Base-by-base conservation (phyloP, 2,329 filamentous ascomycete genomes). In the Sporothrix protearum region DNA sequence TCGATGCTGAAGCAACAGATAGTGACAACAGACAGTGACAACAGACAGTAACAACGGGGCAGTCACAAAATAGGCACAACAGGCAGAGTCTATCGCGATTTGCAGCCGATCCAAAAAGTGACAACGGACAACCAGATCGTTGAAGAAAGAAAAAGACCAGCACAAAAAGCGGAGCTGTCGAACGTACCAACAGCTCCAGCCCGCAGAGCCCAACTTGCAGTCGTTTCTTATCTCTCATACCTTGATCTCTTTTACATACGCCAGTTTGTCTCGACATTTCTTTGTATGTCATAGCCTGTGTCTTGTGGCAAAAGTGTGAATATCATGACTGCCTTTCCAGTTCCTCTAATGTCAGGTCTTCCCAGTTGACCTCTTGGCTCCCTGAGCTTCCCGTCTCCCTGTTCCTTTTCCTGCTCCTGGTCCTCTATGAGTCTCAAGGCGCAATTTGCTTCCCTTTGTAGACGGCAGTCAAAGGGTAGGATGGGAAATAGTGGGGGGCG, bases 391-490 rank as follows among this genome's bases (percentile, higher is more conserved):
- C n/a, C n/a, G 3, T 25, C n/a, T 9, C 19, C 33, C 10, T 63
- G 22, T 22, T 22, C 22, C 19, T 22, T 19, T 22, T 51, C 7
- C 19, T 22, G n/a, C n/a, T n/a, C n/a, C n/a, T n/a, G n/a, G n/a
- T n/a, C n/a, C 7, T 51, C 10, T 22, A 28, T 25, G 9, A 10
- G 12, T 9, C n/a, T 16, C 61, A 14, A 30, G n/a, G 63, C 63
- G 63, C 63, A 66, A 66, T 49, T 49, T 66, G 42, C 39, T 66
- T 66, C 63, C 59, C 36, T 42, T 64, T 64, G 16, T n/a, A 64
- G 36, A 53, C n/a, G 49, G 8, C 49, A 53, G 49, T 12, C 14
- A 45, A 10, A 45, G 39, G 39, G 39, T 3, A 45, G 8, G 12
- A 45, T 45, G 36, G 36, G 2, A n/a, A 2, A 25, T 1, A 2